Conservation (phyloP, 441 rosid genomes). For the Pelargonium citronellum region DNA sequence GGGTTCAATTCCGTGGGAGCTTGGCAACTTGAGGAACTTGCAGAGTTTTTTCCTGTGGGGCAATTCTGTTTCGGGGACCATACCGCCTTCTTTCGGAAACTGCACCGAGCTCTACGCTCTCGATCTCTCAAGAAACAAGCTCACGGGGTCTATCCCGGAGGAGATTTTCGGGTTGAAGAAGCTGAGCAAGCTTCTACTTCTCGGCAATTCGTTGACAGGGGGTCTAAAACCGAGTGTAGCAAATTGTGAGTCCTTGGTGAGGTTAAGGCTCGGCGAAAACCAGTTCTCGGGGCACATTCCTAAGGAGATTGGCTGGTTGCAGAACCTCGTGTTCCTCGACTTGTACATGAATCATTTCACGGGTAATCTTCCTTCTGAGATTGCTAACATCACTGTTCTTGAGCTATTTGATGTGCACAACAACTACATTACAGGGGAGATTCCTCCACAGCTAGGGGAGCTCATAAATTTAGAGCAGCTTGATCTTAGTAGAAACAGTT, state of each 20-base stretch:
- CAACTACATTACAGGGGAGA: slow-evolving; percentile 67
- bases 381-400: slow-evolving; percentile 68
- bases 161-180: slow-evolving; percentile 71
- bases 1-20: slow-evolving; percentile 65
- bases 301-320: slow-evolving; percentile 67
- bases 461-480: slow-evolving; percentile 91
- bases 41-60: slow-evolving; percentile 92
- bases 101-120: slow-evolving; percentile 67
- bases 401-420: slow-evolving; percentile 81
- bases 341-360: slow-evolving; percentile 82
- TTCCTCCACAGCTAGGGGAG: slow-evolving; percentile 70
- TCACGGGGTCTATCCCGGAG: slow-evolving; percentile 71
- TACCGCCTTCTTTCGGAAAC: slow-evolving; percentile 75
- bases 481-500: slow-evolving; percentile 83
- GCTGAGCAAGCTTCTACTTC: slow-evolving; percentile 84
- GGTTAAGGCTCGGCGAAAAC: slow-evolving; percentile 87
- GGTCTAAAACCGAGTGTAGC: slow-evolving; percentile 53
- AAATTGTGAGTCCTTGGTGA: slow-evolving; percentile 71
- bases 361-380: slow-evolving; percentile 64
- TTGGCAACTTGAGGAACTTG: slow-evolving; percentile 61
- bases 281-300: slow-evolving; percentile 83
- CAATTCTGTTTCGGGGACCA: slow-evolving; percentile 68
- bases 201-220: slow-evolving; percentile 77
- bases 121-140: slow-evolving; percentile 85
- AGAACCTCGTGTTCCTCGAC: slow-evolving; percentile 88